These are phyloP conservation scores for Gremmenia infestans DNA, from an alignment of 2,329 filamentous ascomycete genomes.

Conservation along the genomic window DNA sequence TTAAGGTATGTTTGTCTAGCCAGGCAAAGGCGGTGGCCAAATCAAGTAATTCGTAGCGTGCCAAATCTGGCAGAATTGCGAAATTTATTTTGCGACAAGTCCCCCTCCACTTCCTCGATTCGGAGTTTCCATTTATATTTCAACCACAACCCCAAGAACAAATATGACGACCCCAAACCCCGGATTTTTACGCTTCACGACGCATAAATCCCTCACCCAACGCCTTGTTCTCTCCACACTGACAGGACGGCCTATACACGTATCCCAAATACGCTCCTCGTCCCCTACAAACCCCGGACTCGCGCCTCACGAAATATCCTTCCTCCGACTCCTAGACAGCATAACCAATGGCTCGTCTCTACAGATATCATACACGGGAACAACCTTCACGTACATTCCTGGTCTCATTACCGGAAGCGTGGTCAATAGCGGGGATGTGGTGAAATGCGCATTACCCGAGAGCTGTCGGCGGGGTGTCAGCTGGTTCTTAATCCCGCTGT, in stretches of 20 bases:
- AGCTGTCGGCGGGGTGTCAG: conserved; percentile 76
- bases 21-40: conserved; percentile 12
- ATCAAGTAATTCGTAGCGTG: conserved; percentile 3
- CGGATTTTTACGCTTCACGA: conserved; percentile 67
- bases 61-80: conserved; percentile 7
- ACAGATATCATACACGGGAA: conserved; percentile 95
- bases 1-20: neutral
- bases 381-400: conserved; percentile 84
- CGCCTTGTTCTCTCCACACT: conserved; percentile 87
- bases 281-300: conserved; percentile 86
- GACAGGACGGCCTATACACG: conserved; percentile 82
- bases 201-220: conserved; percentile 75
- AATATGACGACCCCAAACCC: conserved; percentile 30
- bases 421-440: conserved; percentile 64
- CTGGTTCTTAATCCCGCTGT: conserved; percentile 88
- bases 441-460: conserved; percentile 74
- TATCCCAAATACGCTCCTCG: conserved; percentile 86
- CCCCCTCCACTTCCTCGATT: neutral
- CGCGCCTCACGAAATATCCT: conserved; percentile 87
- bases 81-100: conserved; percentile 5
- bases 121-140: neutral
- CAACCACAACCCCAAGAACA: conserved; percentile 3
- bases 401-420: conserved; percentile 86
- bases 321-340: conserved; percentile 88
- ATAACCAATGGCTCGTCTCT: conserved; percentile 93